Evolutionary conservation across 2,329 filamentous ascomycete species (phyloP).

Genomic region (Hypoxylon sp.): DNA sequence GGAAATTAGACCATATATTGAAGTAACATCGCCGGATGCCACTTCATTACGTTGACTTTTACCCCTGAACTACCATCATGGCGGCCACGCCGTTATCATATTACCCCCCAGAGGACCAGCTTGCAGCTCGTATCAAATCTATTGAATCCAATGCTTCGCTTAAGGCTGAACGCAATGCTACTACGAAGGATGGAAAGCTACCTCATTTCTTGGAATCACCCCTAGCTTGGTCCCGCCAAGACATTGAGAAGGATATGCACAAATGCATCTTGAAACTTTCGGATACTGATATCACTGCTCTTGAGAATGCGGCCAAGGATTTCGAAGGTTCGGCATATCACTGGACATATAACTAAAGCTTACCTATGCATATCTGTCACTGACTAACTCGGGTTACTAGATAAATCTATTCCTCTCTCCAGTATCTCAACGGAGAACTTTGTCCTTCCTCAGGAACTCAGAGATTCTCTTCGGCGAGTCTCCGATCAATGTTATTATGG

Average conservation of each 20-base stretch:
- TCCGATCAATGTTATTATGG: slow-evolving; percentile 32
- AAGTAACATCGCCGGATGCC: slow-evolving; percentile 6
- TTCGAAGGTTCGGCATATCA: slow-evolving; percentile 19
- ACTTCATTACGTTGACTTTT: slow-evolving; percentile 9
- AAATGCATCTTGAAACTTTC: slow-evolving; percentile 31
- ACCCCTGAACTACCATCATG: slow-evolving; percentile 23
- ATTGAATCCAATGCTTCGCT: slow-evolving; percentile 13
- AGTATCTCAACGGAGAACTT: slow-evolving; percentile 26
- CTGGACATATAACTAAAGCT: background rate
- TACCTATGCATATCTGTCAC: background rate
- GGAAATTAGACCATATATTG: slow-evolving; percentile 20
- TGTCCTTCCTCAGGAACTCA: slow-evolving; percentile 20
- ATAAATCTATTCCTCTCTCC: slow-evolving; percentile 19
- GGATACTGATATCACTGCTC: slow-evolving; percentile 13
- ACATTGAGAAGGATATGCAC: slow-evolving; percentile 26
- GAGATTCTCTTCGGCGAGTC: slow-evolving; percentile 12
- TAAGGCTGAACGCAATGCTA: background rate
- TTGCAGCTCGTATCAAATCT: slow-evolving; percentile 27
- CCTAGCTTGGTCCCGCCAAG: slow-evolving; percentile 28
- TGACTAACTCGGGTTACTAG: slow-evolving; percentile 15
- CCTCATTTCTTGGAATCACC: slow-evolving; percentile 24
- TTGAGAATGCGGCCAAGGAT: slow-evolving; percentile 14
- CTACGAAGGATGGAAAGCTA: slow-evolving; percentile 7
- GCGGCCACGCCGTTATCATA: slow-evolving; percentile 26
- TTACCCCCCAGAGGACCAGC: slow-evolving; percentile 25